Evolutionary conservation across 2,329 filamentous ascomycete genomes (phyloP), one percentile per base, ranked within the genome.

Genomic region (Tolypocladium ovalisporum): DNA sequence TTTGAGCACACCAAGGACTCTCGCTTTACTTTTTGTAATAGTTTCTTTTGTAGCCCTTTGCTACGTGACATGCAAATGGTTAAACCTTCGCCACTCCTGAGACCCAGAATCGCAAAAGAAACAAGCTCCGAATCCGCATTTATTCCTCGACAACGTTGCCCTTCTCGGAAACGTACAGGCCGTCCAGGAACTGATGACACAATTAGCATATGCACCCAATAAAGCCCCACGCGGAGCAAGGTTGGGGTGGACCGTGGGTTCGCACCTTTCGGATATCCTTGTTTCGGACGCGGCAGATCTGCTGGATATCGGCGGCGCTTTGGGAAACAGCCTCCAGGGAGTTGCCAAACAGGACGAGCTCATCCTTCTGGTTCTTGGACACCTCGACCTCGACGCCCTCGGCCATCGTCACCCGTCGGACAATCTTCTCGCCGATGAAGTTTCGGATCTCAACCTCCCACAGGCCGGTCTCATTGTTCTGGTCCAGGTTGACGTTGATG

Each of bases 201-300:
- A 62, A 67, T 66, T 62, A 69, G 64, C 59, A 56, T 34, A 8
- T n/a, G 19, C 47, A 35, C 6, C 47, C 47, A 32, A 10, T 2
- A 17, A n/a, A 32, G 44, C 44, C n/a, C 24, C 17, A 32, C 3
- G 8, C 13, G 13, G 47, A 13, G 47, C 47, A 22, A 13, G 10
- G 4, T 35, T 29, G 29, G 52, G 17, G 37, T 15, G 42, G 36
- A n/a, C 47, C 40, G 5, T 35, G 10, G 13, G 6, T 39, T 39
- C 79, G 67, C 73, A 91, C 88, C 89, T 97, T 97, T 83, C 95
- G 91, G 84, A 99, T 99, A 96, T 99, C 94, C 91, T 99, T 99
- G 90, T 99, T 99, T 79, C 91, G 87, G 79, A 99, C 94, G 81
- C 86, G 86, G 91, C 94, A 99, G 80, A 94, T 92, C 81, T 99